Evolutionary conservation across 2,329 filamentous ascomycete species (phyloP).

Genomic region (Cladorrhinum sp.): DNA sequence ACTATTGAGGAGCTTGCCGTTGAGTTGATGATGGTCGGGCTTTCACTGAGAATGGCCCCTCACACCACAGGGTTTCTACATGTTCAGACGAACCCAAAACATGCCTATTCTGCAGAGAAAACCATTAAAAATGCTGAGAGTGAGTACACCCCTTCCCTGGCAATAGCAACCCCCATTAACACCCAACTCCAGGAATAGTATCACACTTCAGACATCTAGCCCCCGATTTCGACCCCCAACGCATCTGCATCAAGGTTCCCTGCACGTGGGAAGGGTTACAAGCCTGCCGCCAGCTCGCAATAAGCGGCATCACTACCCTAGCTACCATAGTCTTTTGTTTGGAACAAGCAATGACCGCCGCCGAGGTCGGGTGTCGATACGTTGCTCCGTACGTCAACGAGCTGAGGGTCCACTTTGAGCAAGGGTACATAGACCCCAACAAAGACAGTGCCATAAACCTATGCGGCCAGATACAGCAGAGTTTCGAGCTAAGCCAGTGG

Average conservation of each 20-base stretch:
- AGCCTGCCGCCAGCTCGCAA: conserved; percentile 54
- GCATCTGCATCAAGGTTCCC: conserved; percentile 63
- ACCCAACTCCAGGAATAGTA: conserved; percentile 44
- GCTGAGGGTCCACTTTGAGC: conserved; percentile 59
- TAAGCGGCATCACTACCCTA: conserved; percentile 54
- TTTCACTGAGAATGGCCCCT: conserved; percentile 50
- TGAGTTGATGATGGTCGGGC: conserved; percentile 55
- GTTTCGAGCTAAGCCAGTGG: conserved; percentile 42
- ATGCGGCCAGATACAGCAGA: conserved; percentile 50
- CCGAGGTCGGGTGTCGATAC: conserved; percentile 56
- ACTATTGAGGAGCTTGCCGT: conserved; percentile 48
- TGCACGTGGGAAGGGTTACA: conserved; percentile 62
- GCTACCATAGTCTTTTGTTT: conserved; percentile 63
- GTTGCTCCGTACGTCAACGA: conserved; percentile 67
- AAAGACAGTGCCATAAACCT: conserved; percentile 49
- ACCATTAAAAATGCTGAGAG: conserved; percentile 51
- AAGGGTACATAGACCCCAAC: conserved; percentile 42
- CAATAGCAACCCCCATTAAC: neutral
- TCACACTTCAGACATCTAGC: conserved; percentile 45
- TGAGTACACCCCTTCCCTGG: conserved; percentile 31
- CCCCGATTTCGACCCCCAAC: conserved; percentile 42
- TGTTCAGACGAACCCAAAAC: conserved; percentile 59
- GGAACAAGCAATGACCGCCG: conserved; percentile 57
- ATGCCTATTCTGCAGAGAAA: conserved; percentile 48
- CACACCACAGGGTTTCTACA: conserved; percentile 52